Conservation (phyloP, 192 early-diverging fungal species). For the Rhizophagus clarus region DNA sequence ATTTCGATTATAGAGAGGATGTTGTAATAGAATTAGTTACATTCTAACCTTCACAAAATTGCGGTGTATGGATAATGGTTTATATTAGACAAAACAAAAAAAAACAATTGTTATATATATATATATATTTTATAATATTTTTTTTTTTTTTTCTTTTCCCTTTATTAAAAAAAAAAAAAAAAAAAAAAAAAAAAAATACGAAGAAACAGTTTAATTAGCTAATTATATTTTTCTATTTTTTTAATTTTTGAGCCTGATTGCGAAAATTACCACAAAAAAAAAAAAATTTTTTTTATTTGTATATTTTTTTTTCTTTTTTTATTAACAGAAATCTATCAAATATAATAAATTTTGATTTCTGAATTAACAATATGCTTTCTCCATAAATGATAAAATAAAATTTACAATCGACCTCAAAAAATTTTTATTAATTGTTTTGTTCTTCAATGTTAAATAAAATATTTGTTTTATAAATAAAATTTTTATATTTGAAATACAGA, state of each 20-base stretch:
- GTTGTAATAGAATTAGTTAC: neutral
- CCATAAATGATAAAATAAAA: no score
- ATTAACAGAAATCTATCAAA: no score
- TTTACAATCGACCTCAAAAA: no score
- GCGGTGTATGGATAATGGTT: neutral
- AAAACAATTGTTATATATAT: neutral
- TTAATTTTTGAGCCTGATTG: neutral
- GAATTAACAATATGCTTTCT: no score
- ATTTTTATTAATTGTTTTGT: no score
- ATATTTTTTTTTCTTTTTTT: no score
- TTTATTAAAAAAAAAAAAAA: neutral
- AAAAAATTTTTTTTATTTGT: neutral
- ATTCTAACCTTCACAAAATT: neutral
- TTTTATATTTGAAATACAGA: no score
- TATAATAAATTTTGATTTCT: no score
- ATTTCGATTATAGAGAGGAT: neutral
- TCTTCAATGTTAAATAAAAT: no score
- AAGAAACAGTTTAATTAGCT: neutral
- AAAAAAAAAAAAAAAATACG: neutral
- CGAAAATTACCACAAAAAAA: neutral
- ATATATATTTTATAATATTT: neutral
- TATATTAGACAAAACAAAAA: neutral
- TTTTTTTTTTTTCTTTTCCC: neutral
- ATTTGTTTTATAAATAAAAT: no score
- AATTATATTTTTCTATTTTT: neutral